A percentile compares a stretch with the other conserved stretches of the same genome.
phyloP scores from a whole-genome alignment of 2,329 filamentous ascomycete genomes.

The Fusarium solani-melongenae region DNA sequence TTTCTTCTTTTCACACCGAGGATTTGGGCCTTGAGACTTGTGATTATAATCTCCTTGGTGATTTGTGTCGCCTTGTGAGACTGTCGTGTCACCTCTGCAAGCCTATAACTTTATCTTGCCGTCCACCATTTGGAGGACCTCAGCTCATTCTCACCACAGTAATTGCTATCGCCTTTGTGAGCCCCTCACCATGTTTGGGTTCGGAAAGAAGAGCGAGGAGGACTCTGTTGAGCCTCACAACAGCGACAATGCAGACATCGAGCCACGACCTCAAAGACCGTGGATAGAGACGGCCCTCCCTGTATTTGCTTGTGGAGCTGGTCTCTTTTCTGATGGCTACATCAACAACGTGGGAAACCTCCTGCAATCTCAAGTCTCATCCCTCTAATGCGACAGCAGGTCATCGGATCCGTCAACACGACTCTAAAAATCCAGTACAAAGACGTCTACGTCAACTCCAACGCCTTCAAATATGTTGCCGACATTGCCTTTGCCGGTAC shows the following conservation, averaged over 20 bases:
- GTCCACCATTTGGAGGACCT: neutral
- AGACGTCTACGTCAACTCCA: constrained; percentile 73
- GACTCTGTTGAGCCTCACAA: constrained; percentile 13
- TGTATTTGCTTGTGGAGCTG: constrained; percentile 88
- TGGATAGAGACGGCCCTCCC: constrained; percentile 59
- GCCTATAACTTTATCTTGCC: neutral
- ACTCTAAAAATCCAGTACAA: constrained; percentile 77
- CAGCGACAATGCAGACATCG: constrained; percentile 9
- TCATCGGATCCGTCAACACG: constrained; percentile 89
- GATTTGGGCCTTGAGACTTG: neutral
- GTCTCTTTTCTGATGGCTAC: constrained; percentile 92
- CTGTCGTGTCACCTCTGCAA: neutral
- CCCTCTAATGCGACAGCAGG: constrained; percentile 55
- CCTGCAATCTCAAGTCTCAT: neutral
- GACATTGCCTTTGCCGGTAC: constrained; percentile 90
- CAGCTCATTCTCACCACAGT: neutral
- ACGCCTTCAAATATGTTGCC: constrained; percentile 78
- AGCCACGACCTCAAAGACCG: constrained; percentile 16
- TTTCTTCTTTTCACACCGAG: neutral
- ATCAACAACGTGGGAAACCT: constrained; percentile 76
- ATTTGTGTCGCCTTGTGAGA: neutral
- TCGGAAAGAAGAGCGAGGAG: constrained; percentile 25
- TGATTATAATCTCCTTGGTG: neutral
- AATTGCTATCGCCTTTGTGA: no score
- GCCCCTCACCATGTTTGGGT: constrained; percentile 28